Base-by-base conservation (phyloP, 768 basidiomycete genomes). In the Tephrocybe sp. region DNA sequence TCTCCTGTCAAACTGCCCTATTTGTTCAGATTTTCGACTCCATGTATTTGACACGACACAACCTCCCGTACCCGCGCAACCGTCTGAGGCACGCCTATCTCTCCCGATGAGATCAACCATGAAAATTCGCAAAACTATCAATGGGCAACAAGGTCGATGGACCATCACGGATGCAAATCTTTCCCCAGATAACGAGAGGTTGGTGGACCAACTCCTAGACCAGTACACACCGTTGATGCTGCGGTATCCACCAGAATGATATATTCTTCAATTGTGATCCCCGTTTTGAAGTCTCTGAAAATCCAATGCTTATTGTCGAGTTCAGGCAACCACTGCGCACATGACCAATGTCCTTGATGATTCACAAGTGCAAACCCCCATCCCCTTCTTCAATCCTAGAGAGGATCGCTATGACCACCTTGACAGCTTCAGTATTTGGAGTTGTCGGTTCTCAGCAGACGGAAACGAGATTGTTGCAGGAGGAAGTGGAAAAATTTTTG, bases 391-490 rank as follows among this genome's bases (percentile, higher is more conserved):
- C 17, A 82, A 85, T 56, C 68, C 75, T 50, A 20, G 68, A 62
- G 15, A 55, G 68, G n/a, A 72, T 62, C 68, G 66, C 18, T 72
- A 73, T 24, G 67, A 74, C 6, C 70, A 74, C 26, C 68, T 74
- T 3, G 79, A 80, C 32, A 70, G 74, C 14, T 86, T 84, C 52
- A 83, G 89, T 42, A 90, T 98, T 48, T 99, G 91, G 86, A 93
- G 90, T 56, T 93, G 96, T 64, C 83, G 90, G 37, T 98, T 98
- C 67, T 98, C 94, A 30, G 93, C 95, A 6, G 96, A 98, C 61
- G 95, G 93, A 0, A 91, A 88, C 41, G 97, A 99, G 68, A 85
- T 98, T 17, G 81, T 99, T 38, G 96, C 96, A 24, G 96, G 96
- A 11, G 94, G 92, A 2, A 85, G 80, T 33, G 89, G 90, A 8